Evolutionary conservation across 140 eudicot species (phyloP).

Genomic region (Senecio squalidus): DNA sequence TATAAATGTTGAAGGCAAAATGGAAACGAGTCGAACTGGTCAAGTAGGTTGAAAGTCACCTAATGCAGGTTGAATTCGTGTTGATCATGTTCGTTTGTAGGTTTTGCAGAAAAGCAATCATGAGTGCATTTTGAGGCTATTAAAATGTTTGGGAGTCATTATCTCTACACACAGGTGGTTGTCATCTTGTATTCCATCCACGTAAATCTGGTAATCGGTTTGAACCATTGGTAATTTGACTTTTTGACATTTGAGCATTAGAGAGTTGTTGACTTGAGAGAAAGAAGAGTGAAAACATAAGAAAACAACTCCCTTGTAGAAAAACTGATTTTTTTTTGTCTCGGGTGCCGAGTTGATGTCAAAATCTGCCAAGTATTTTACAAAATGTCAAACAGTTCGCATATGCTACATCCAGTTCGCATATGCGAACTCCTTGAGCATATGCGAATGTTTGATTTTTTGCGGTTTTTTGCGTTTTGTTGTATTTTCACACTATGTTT

Average conservation of each 20-base stretch:
- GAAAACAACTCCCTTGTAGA: slow-evolving; percentile 16
- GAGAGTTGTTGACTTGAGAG: slow-evolving; percentile 25
- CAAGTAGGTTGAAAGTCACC: too few relatives aligned
- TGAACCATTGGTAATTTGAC: slow-evolving; percentile 13
- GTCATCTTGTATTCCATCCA: slow-evolving; percentile 9
- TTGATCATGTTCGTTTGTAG: slow-evolving; percentile 9
- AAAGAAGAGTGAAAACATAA: slow-evolving; percentile 16
- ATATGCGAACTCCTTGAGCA: too few relatives aligned
- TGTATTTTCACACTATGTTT: too few relatives aligned
- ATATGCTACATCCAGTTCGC: too few relatives aligned
- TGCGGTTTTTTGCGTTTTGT: too few relatives aligned
- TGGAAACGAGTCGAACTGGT: too few relatives aligned
- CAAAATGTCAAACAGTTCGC: too few relatives aligned
- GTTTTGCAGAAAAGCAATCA: slow-evolving; percentile 9
- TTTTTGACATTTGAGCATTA: slow-evolving; percentile 19
- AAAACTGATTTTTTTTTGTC: slow-evolving; percentile 7
- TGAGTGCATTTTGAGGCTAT: not conserved
- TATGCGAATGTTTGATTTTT: too few relatives aligned
- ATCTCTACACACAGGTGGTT: slow-evolving; percentile 1
- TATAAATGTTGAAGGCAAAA: too few relatives aligned
- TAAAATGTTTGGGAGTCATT: not conserved
- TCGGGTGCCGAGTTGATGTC: slow-evolving; percentile 22
- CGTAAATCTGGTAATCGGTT: slow-evolving; percentile 8
- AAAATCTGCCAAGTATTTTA: slow-evolving; percentile 19
- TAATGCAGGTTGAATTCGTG: too few relatives aligned